Evolutionary conservation across 768 basidiomycete species (phyloP), one percentile per base, ranked within the genome.

Genomic region (Tephrocybe sp.): DNA sequence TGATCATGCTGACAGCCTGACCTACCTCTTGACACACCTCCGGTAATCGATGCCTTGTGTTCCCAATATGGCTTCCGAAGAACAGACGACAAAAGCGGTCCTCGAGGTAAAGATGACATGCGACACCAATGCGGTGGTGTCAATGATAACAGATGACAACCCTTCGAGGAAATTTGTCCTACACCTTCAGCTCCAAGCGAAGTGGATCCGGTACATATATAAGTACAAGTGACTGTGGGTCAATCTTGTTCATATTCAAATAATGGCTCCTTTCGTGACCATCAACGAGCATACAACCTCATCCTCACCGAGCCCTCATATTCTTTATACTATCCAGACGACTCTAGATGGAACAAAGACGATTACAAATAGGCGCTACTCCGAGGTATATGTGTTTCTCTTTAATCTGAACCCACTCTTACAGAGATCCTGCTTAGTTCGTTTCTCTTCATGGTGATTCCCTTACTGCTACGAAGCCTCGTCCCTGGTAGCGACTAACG

Each of bases 301-400:
- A 6, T 79, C 77, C 1, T 55, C 53, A 10, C 78, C 78, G n/a
- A 66, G 70, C 16, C 75, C 78, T 8, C 78, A 79, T 54, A 71
- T 79, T 56, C 62, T 77, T 12, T 79, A 79, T 55, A 61, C 61
- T 16, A 59, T 79, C 12, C 61, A 74, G 39, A 65, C 72, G 19
- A 65, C 60, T 10, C 54, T 61, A 14, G 57, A 64, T 34, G 73
- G 71, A 11, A 64, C 60, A 9, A 61, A 63, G 38, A 64, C 55
- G 8, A 51, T 56, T 16, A 57, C 65, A 5, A 38, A 70, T 23
- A 62, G 67, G 43, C 66, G 75, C 39, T 79, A 76, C 64, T 79
- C 77, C 0, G 74, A 78, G 62, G 77, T 76, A 51, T 34, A 54
- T 52, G 5, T 13, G 14, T 10, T 36, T 20, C 35, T 14, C 51